phyloP scores from a whole-genome alignment of 2,329 filamentous ascomycete species.

The Chlorencoelia australis region DNA sequence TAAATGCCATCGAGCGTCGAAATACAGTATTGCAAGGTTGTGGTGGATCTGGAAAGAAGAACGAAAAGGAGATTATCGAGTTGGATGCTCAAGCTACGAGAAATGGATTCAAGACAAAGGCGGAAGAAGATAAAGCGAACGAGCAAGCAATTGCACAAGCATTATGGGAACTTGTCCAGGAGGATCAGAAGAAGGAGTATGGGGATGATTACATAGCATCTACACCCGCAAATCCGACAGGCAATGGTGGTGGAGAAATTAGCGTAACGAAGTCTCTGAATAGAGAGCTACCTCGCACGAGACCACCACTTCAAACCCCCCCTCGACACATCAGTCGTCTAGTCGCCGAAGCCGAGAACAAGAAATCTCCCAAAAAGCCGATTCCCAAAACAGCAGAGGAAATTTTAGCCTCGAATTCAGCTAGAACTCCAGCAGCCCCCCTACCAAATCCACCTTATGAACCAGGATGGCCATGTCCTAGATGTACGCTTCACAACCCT shows the following conservation, averaged over 20 bases:
- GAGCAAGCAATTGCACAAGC: constrained; percentile 79
- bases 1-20: constrained; percentile 59
- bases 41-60: constrained; percentile 53
- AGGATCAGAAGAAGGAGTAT: constrained; percentile 42
- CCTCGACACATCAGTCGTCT: constrained; percentile 21
- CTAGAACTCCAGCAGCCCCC: constrained; percentile 6
- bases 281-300: neutral
- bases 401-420: too few species aligned
- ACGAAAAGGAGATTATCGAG: constrained; percentile 54
- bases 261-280: neutral
- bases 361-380: constrained; percentile 15
- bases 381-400: constrained; percentile 9
- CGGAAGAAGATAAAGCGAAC: constrained; percentile 82
- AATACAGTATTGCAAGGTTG: constrained; percentile 63
- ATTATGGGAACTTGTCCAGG: constrained; percentile 75
- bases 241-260: constrained; percentile 23
- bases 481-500: constrained; percentile 49
- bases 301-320: neutral
- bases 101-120: constrained; percentile 72
- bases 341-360: constrained; percentile 16
- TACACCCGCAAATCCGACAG: constrained; percentile 23
- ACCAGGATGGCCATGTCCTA: constrained; percentile 45
- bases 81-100: constrained; percentile 53
- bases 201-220: constrained; percentile 22
- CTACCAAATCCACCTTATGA: constrained; percentile 4